These are phyloP conservation scores for Penicillium sp. DNA, from an alignment of 2,329 filamentous ascomycete species.

Conservation along the genomic window DNA sequence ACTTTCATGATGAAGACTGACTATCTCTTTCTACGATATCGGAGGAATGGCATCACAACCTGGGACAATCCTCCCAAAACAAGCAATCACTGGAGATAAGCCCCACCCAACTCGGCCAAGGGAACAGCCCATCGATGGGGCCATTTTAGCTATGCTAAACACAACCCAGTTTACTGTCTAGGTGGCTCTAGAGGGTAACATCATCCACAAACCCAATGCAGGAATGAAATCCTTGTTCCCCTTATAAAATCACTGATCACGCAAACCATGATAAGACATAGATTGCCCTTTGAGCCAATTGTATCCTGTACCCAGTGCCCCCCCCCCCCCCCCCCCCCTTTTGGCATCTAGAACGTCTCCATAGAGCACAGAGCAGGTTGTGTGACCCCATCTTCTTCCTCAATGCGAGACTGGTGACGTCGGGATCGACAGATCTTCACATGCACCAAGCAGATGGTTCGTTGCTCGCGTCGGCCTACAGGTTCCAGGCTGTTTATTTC, in stretches of 20 bases:
- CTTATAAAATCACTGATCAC: background rate
- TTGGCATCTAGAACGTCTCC: background rate
- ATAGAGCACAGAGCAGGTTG: background rate
- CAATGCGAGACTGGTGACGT: constrained; percentile 10
- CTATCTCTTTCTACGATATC: background rate
- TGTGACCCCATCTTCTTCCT: background rate
- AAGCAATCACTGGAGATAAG: background rate
- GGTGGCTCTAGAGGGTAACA: background rate
- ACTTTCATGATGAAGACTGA: background rate
- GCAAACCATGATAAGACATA: background rate
- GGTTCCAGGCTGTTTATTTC: background rate
- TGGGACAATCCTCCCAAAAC: background rate
- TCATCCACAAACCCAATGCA: background rate
- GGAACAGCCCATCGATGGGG: background rate
- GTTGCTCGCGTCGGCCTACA: background rate
- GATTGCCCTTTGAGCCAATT: background rate
- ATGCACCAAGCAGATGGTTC: background rate
- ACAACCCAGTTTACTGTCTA: background rate
- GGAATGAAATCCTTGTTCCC: background rate
- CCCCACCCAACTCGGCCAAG: background rate
- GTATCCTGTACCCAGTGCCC: background rate
- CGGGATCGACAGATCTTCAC: constrained; percentile 13
- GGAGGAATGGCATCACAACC: background rate
- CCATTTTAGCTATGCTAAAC: background rate
- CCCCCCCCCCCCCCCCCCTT: no score